Conservation (phyloP, 139 green algal species). For the Coccomyxa sp. region DNA sequence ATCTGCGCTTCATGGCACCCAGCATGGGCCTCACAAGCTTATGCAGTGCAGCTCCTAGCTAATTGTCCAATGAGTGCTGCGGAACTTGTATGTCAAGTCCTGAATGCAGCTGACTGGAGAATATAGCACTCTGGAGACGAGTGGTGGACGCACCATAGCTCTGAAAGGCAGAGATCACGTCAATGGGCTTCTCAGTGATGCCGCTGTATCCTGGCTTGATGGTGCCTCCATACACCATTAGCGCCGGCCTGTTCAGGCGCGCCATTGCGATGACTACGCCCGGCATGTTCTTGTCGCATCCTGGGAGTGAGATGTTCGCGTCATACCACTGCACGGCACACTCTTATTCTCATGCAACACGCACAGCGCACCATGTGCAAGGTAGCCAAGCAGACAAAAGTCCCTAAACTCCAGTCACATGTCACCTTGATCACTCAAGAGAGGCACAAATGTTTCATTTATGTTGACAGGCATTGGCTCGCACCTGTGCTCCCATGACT, state of each 20-base stretch:
- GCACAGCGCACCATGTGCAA: neutral
- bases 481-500: conserved; percentile 72
- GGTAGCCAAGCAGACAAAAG: too few species aligned
- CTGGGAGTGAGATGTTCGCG: conserved; percentile 84
- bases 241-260: conserved; percentile 85
- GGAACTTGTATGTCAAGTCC: too few species aligned
- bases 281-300: conserved; percentile 99
- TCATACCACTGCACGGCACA: conserved; percentile 77
- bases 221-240: conserved; percentile 99
- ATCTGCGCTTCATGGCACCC: too few species aligned
- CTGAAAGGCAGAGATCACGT: conserved; percentile 98
- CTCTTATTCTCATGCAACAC: neutral
- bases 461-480: too few species aligned
- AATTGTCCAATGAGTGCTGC: too few species aligned
- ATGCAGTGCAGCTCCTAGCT: too few species aligned
- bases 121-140: neutral
- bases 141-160: conserved; percentile 66
- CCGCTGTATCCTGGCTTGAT: conserved; percentile 80
- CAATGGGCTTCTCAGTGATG: conserved; percentile 56
- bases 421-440: neutral
- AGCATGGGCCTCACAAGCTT: too few species aligned
- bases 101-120: too few species aligned
- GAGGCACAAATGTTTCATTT: neutral
- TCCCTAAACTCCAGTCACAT: too few species aligned
- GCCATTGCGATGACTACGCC: conserved; percentile 96